Evolutionary conservation across 257 asterid genomes (phyloP).

Genomic region (Solanum microdontum): DNA sequence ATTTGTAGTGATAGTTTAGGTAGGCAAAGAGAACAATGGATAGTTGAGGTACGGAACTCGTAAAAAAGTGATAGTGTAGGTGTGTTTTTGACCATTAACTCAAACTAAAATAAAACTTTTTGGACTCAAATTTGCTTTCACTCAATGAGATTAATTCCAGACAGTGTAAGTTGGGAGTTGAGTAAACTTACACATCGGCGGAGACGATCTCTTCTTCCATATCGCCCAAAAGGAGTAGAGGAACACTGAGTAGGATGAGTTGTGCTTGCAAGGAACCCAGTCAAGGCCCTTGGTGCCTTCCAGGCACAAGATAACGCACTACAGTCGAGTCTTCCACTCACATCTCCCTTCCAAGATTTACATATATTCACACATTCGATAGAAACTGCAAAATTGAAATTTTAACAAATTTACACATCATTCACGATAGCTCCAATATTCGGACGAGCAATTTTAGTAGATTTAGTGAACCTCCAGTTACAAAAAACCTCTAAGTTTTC

Average conservation of each 20-base stretch:
- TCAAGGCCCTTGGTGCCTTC: slow-evolving; percentile 70
- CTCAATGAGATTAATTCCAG: neutral
- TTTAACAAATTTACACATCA: neutral
- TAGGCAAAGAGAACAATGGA: neutral
- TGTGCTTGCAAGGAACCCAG: slow-evolving; percentile 83
- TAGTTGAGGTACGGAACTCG: neutral
- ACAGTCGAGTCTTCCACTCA: slow-evolving; percentile 59
- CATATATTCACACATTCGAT: slow-evolving; percentile 66
- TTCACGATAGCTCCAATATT: neutral
- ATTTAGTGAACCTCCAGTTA: neutral
- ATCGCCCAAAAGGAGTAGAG: slow-evolving; percentile 16
- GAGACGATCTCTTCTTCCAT: slow-evolving; percentile 27
- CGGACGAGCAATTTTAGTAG: neutral
- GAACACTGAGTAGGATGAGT: slow-evolving; percentile 42
- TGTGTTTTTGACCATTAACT: neutral
- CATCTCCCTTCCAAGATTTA: slow-evolving; percentile 68
- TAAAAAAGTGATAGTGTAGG: neutral
- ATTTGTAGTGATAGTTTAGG: neutral
- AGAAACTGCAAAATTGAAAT: slow-evolving; percentile 37
- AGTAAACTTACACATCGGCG: slow-evolving; percentile 43
- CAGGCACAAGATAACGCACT: slow-evolving; percentile 65
- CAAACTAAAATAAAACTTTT: neutral
- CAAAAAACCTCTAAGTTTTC: neutral
- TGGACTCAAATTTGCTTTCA: neutral
- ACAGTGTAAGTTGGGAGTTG: neutral